Evolutionary conservation across 2,329 filamentous ascomycete species (phyloP).

Genomic region (Trichoderma semiorbis): DNA sequence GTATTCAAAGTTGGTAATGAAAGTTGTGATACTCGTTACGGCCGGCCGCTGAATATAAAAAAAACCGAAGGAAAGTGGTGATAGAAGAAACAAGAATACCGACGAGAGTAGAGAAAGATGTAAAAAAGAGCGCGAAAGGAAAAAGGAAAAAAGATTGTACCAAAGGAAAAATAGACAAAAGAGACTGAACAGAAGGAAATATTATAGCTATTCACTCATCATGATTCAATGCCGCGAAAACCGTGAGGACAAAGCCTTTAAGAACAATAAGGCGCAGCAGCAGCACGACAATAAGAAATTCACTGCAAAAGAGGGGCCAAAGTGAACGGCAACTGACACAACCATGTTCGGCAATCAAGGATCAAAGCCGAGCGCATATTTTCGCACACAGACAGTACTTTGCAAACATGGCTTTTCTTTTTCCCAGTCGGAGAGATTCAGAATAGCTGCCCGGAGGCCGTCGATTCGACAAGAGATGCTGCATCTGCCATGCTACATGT

Average conservation of each 20-base stretch:
- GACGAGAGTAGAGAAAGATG: background rate
- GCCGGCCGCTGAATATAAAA: constrained; percentile 14
- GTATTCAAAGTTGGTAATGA: constrained; percentile 16
- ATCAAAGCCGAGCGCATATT: background rate
- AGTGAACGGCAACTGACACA: background rate
- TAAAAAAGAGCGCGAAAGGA: background rate
- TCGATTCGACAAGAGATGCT: constrained; percentile 6
- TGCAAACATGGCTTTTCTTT: background rate
- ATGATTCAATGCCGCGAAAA: background rate
- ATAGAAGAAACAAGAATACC: background rate
- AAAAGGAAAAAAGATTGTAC: background rate
- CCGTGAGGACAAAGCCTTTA: background rate
- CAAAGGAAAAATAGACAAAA: background rate
- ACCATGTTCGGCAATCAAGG: background rate
- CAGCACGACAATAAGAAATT: constrained; percentile 8
- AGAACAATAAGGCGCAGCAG: background rate
- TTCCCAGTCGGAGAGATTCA: background rate
- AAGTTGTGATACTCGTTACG: constrained; percentile 1
- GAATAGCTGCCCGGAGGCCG: constrained; percentile 1
- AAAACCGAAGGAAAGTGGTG: background rate
- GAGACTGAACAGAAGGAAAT: background rate
- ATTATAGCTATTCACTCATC: background rate
- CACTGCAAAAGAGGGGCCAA: background rate
- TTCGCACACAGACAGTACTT: background rate
- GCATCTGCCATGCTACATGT: background rate